Base-by-base conservation (phyloP, 257 asterid genomes). In the Oldenlandia corymbosa region DNA sequence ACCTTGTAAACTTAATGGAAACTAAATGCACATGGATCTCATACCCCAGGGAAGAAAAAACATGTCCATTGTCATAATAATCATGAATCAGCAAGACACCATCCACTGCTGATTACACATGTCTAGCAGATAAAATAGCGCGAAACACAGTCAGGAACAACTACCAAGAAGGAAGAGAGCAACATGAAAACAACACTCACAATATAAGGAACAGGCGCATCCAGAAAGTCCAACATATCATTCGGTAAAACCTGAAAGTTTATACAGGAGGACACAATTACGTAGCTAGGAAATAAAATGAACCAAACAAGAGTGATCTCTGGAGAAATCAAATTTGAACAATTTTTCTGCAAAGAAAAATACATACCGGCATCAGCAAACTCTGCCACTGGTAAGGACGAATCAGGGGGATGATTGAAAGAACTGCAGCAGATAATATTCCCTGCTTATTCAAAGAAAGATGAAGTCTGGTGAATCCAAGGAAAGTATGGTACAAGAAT, bases 381-480 rank as follows among this genome's bases (percentile, higher is more conserved):
- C 99, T 93, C 78, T 93, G 97, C 97, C 97, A 93, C 79, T 83
- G 96, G 75, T 84, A 93, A 62, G 99, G 99, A 58, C 97, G 94
- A 71, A 93, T 93, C 74, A 93, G 73, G 64, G 97, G 97, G 66
- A 93, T 90, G 68, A 93, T 67, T 46, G 99, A 77, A 73, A 93
- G 69, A 78, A 90, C 94, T 42, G 82, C 69, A 54, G 99, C 92
- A 68, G 96, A 90, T 81, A 93, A 77, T 64, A 85, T 58, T 51
- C 99, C 97, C 99, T 93, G 88, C 85, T 75, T 58, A 74, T 59
- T 36, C 55, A 71, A 70, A 61, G 54, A 32, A 50, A 66, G 52
- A 71, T 58, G 42, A 54, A 21, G 31, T 28, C 41, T 65, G 42
- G 46, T 31, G 32, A 39, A 41, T 30, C 27, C 36, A 32, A 30